Evolutionary conservation across 2,329 filamentous ascomycete genomes (phyloP).

Genomic region (Didymella exigua): DNA sequence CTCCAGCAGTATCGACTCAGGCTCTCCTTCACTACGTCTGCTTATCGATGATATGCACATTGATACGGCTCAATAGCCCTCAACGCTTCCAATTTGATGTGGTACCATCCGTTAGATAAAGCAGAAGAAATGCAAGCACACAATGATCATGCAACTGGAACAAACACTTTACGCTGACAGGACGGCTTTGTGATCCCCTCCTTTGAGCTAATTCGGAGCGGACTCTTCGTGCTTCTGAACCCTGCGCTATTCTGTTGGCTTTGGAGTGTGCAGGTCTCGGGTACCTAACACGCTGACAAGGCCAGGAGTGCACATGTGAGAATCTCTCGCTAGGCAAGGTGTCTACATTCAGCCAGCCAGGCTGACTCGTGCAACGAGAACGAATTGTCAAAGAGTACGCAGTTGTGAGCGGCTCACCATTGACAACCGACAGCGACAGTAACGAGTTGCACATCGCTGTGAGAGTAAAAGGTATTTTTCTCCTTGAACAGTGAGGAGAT

Average conservation of each 20-base stretch:
- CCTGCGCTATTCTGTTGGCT: neutral
- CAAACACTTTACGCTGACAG: too few species aligned
- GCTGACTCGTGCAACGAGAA: neutral
- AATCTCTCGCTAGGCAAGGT: neutral
- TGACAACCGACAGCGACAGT: neutral
- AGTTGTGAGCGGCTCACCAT: neutral
- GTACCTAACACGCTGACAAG: neutral
- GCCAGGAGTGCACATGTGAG: neutral
- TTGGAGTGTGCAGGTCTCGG: neutral
- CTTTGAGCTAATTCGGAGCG: neutral
- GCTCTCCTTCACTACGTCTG: neutral
- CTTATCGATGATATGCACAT: neutral
- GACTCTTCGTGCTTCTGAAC: neutral
- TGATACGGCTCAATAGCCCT: neutral
- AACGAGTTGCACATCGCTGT: neutral
- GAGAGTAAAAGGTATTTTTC: neutral
- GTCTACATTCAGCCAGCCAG: neutral
- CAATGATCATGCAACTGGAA: too few species aligned
- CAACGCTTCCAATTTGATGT: neutral
- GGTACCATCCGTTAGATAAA: neutral
- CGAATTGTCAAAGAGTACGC: neutral
- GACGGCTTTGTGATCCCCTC: neutral
- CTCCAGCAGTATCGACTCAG: neutral
- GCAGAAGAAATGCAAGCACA: neutral
- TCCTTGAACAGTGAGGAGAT: neutral